Conservation (phyloP, 306 rosid genomes). For the Geum urbanum region DNA sequence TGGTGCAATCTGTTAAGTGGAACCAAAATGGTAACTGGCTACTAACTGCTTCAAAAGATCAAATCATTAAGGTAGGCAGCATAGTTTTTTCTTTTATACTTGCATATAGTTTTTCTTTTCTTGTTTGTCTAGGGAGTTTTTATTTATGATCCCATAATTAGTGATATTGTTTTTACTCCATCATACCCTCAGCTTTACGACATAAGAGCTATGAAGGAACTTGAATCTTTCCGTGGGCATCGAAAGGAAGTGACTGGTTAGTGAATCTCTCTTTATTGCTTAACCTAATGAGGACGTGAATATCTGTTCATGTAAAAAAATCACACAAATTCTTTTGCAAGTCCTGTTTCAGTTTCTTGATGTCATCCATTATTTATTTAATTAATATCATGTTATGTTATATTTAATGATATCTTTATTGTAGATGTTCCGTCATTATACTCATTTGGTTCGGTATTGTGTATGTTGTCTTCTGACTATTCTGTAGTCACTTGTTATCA, state of each 20-base stretch:
- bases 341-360: background rate
- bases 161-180: conserved; percentile 19
- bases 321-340: background rate
- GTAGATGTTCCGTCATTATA: background rate
- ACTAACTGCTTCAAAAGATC: conserved; percentile 89
- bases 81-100: conserved; percentile 6
- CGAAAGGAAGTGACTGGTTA: conserved; percentile 90
- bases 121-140: background rate
- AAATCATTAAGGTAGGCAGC: conserved; percentile 65
- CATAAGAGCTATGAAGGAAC: conserved; percentile 98
- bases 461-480: background rate
- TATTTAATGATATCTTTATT: background rate
- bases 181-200: conserved; percentile 71
- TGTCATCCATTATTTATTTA: background rate
- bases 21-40: conserved; percentile 92
- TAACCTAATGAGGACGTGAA: background rate
- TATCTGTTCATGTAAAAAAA: too few species aligned
- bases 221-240: conserved; percentile 97
- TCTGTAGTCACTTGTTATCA: background rate
- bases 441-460: background rate
- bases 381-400: background rate
- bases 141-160: conserved; percentile 1
- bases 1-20: conserved; percentile 85
- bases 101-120: background rate
- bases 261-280: conserved; percentile 24